phyloP scores from a whole-genome alignment of 2,329 filamentous ascomycete genomes.

The Exutisphaerella laricina region DNA sequence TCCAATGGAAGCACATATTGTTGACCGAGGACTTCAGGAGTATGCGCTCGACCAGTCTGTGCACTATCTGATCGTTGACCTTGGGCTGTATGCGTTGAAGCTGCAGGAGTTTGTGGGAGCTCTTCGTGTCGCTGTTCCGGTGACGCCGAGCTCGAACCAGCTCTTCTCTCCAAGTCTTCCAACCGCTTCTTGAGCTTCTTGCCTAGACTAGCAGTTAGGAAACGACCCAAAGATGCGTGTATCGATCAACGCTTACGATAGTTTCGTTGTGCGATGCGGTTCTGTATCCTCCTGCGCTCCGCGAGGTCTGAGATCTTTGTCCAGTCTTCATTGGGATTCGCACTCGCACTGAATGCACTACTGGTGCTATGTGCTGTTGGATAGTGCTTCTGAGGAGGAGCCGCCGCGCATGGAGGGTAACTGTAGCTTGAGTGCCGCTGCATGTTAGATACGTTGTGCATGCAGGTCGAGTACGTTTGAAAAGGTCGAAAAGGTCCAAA shows the following conservation, averaged over 20 bases:
- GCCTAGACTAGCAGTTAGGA: slow-evolving; percentile 47
- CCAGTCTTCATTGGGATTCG: slow-evolving; percentile 97
- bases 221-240: not conserved
- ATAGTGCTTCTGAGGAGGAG: slow-evolving; percentile 53
- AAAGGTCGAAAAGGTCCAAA: not conserved
- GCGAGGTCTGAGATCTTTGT: slow-evolving; percentile 97
- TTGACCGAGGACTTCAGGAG: slow-evolving; percentile 26
- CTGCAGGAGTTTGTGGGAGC: slow-evolving; percentile 41
- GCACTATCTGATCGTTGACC: slow-evolving; percentile 26
- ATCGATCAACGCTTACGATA: slow-evolving; percentile 62
- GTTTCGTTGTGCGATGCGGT: slow-evolving; percentile 94
- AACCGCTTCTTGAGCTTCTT: slow-evolving; percentile 90
- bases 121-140: slow-evolving; percentile 55
- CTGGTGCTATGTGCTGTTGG: slow-evolving; percentile 72
- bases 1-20: slow-evolving; percentile 42
- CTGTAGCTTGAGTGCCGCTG: slow-evolving; percentile 42
- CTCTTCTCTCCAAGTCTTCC: slow-evolving; percentile 76
- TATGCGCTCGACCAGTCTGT: slow-evolving; percentile 20
- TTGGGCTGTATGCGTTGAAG: slow-evolving; percentile 9
- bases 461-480: slow-evolving; percentile 8
- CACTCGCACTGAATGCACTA: slow-evolving; percentile 90
- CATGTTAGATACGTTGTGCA: slow-evolving; percentile 35
- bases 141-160: slow-evolving; percentile 57
- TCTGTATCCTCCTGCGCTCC: slow-evolving; percentile 89
- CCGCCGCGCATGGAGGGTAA: slow-evolving; percentile 35